Evolutionary conservation across 179 eudicot species (phyloP).

Genomic region (Dionaea muscipula): DNA sequence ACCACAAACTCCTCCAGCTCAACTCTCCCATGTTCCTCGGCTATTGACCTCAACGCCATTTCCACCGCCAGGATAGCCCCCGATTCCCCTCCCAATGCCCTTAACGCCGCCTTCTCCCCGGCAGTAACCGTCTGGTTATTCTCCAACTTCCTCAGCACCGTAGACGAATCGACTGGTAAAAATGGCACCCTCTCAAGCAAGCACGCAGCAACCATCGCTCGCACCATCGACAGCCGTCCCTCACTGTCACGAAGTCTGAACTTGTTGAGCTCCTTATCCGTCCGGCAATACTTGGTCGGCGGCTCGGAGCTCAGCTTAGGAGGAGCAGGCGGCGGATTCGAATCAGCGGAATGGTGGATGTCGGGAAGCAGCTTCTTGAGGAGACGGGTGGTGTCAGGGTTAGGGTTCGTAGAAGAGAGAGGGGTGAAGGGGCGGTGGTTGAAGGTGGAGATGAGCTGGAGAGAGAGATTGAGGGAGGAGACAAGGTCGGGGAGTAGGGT

Average conservation of each 20-base stretch:
- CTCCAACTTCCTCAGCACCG: conserved; percentile 65
- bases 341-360: conserved; percentile 8
- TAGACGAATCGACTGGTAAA: conserved; percentile 52
- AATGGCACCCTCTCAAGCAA: conserved; percentile 72
- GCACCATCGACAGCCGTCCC: conserved; percentile 36
- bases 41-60: conserved; percentile 61
- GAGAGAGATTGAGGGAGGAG: conserved; percentile 63
- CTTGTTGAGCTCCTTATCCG: conserved; percentile 11
- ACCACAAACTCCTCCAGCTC: conserved; percentile 69
- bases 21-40: conserved; percentile 57
- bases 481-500: conserved; percentile 65
- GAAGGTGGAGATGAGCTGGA: conserved; percentile 52
- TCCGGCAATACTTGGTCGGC: conserved; percentile 3
- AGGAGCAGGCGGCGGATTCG: conserved; percentile 8
- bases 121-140: conserved; percentile 28
- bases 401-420: conserved; percentile 20
- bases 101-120: conserved; percentile 49
- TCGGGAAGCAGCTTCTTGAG: conserved; percentile 11
- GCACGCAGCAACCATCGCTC: conserved; percentile 64
- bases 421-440: conserved; percentile 49
- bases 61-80: conserved; percentile 56
- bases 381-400: conserved; percentile 21
- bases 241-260: conserved; percentile 23
- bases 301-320: conserved; percentile 7
- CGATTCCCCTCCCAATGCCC: conserved; percentile 58